Conservation (phyloP, 331 rosid species). For the Prunus yedoensis region DNA sequence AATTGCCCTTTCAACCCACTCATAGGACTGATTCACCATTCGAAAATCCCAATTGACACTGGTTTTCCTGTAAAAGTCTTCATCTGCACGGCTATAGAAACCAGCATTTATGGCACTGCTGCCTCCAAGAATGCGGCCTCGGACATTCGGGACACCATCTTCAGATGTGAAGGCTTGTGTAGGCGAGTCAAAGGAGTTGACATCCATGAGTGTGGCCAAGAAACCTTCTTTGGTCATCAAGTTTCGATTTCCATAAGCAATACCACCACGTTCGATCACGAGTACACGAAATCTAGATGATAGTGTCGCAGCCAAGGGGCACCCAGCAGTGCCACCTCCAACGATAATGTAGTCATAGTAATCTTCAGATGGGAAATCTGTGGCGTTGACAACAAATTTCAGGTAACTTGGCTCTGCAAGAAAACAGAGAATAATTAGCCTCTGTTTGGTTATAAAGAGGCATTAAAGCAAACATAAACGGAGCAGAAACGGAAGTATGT, state of each 20-base stretch:
- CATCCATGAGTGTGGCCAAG: conserved; percentile 51
- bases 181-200: conserved; percentile 44
- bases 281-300: conserved; percentile 59
- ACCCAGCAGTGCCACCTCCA: conserved; percentile 93
- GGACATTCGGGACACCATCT: conserved; percentile 77
- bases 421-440: not conserved
- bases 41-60: conserved; percentile 51
- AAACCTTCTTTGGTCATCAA: conserved; percentile 80
- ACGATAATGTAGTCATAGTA: conserved; percentile 83
- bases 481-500: conserved; percentile 5
- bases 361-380: conserved; percentile 51
- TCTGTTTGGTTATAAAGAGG: not conserved
- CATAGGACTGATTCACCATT: conserved; percentile 67
- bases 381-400: conserved; percentile 64
- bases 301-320: conserved; percentile 79
- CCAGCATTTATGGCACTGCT: conserved; percentile 94
- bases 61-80: conserved; percentile 44
- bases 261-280: conserved; percentile 72
- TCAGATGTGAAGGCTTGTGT: conserved; percentile 70
- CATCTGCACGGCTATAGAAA: conserved; percentile 81
- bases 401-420: conserved; percentile 44
- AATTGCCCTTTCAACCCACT: conserved; percentile 73
- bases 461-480: not conserved
- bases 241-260: conserved; percentile 31
- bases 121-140: conserved; percentile 93